These are phyloP conservation scores for Amaranthus tricolor DNA, from an alignment of 179 eudicot species.

Conservation along the genomic window DNA sequence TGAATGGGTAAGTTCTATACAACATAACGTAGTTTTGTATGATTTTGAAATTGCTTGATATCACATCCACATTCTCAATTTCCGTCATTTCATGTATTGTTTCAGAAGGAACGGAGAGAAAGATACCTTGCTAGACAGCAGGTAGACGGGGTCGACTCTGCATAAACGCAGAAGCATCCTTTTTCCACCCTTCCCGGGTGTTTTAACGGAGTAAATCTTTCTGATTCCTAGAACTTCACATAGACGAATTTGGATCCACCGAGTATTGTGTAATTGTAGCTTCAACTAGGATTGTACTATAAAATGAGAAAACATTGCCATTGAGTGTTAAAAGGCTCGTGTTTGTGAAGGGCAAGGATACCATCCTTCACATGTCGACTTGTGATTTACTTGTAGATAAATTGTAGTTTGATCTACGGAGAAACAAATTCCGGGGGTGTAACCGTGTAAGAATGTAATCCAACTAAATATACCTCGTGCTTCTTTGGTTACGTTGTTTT, in stretches of 20 bases:
- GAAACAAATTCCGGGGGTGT: neutral
- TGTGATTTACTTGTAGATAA: constrained; percentile 32
- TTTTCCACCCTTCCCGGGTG: neutral
- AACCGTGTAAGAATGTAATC: constrained; percentile 20
- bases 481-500: neutral
- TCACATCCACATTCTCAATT: neutral
- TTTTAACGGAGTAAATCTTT: constrained; percentile 2
- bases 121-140: constrained; percentile 50
- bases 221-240: neutral
- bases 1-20: constrained; percentile 42
- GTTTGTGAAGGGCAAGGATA: constrained; percentile 9
- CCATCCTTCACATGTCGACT: constrained; percentile 9
- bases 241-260: neutral
- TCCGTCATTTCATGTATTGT: constrained; percentile 2
- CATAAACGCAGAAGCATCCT: constrained; percentile 15
- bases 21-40: neutral
- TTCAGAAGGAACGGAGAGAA: constrained; percentile 53
- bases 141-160: constrained; percentile 45
- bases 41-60: neutral
- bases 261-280: neutral
- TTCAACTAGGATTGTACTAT: constrained; percentile 16
- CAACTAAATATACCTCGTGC: neutral
- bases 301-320: constrained; percentile 1
- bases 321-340: constrained; percentile 4
- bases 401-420: constrained; percentile 18